Conservation (phyloP, 495 filamentous ascomycete genomes). For the Talaromyces stipitatus region DNA sequence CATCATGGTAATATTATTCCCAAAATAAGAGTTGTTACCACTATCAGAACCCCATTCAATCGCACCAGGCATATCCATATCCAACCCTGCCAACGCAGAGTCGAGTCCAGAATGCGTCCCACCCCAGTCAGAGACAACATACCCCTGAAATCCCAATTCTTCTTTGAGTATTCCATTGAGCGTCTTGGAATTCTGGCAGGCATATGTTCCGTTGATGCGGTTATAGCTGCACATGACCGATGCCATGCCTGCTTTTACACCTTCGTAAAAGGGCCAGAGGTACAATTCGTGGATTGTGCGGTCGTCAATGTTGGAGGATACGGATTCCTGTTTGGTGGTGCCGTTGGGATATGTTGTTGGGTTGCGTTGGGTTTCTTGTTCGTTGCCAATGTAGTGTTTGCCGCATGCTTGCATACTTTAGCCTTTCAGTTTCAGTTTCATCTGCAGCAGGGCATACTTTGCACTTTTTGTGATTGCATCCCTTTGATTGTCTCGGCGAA, state of each 20-base stretch:
- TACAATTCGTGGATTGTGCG: slow-evolving; percentile 92
- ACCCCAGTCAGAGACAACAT: slow-evolving; percentile 84
- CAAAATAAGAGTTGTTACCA: slow-evolving; percentile 51
- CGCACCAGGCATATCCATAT: slow-evolving; percentile 96
- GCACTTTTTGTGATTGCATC: slow-evolving; percentile 26
- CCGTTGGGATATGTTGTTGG: slow-evolving; percentile 31
- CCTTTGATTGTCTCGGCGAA: slow-evolving; percentile 52
- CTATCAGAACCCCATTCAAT: slow-evolving; percentile 51
- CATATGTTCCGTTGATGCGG: slow-evolving; percentile 68
- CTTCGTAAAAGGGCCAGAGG: slow-evolving; percentile 80
- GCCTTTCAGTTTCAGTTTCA: slow-evolving; percentile 39
- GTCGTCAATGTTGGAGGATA: slow-evolving; percentile 86
- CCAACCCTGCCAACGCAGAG: slow-evolving; percentile 48
- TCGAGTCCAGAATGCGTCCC: slow-evolving; percentile 80
- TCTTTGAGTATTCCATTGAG: slow-evolving; percentile 83
- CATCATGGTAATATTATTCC: slow-evolving; percentile 73
- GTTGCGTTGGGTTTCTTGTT: slow-evolving; percentile 73
- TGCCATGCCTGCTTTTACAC: slow-evolving; percentile 67
- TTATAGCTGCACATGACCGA: slow-evolving; percentile 94
- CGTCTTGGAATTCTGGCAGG: slow-evolving; percentile 61
- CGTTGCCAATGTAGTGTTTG: slow-evolving; percentile 74
- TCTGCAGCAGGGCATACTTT: not conserved
- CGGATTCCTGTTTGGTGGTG: slow-evolving; percentile 29
- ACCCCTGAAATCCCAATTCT: slow-evolving; percentile 92
- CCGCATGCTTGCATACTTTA: slow-evolving; percentile 77